Percentiles rank a stretch among this genome's conserved stretches.
These are phyloP conservation scores for Westerdykella sp. DNA, from an alignment of 2,329 filamentous ascomycete species.

Conservation along the genomic window DNA sequence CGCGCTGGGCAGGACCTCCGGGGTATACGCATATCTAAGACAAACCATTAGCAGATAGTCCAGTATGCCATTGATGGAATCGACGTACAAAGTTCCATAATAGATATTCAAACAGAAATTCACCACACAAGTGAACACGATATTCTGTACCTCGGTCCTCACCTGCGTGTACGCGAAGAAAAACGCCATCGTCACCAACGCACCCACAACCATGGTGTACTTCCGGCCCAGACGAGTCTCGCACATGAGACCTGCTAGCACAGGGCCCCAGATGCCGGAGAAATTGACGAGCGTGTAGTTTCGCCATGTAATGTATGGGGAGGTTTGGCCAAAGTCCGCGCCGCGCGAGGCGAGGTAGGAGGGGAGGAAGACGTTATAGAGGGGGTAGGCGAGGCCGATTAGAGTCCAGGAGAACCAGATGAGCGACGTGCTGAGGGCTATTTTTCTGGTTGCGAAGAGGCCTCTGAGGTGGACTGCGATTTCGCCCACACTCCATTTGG, in stretches of 20 bases:
- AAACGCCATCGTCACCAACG: slow-evolving; percentile 54
- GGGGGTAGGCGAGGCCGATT: slow-evolving; percentile 66
- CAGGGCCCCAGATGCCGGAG: slow-evolving; percentile 60
- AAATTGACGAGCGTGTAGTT: slow-evolving; percentile 68
- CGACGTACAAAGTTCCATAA: too few relatives aligned
- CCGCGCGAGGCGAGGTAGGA: slow-evolving; percentile 57
- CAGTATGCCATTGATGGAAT: too few relatives aligned
- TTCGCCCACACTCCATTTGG: slow-evolving; percentile 36
- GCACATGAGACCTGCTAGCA: slow-evolving; percentile 63
- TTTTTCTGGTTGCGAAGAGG: slow-evolving; percentile 56
- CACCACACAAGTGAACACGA: too few relatives aligned
- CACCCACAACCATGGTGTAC: slow-evolving; percentile 50
- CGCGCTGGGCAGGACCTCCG: too few relatives aligned
- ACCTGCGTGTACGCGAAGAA: too few relatives aligned
- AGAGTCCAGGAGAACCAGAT: slow-evolving; percentile 65
- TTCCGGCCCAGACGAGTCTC: slow-evolving; percentile 36
- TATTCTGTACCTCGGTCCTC: too few relatives aligned
- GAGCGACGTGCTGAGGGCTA: slow-evolving; percentile 56
- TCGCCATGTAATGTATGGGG: slow-evolving; percentile 57
- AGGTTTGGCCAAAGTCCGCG: slow-evolving; percentile 49
- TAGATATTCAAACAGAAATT: too few relatives aligned
- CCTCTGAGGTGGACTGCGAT: slow-evolving; percentile 54
- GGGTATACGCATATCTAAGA: too few relatives aligned
- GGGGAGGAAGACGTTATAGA: slow-evolving; percentile 69
- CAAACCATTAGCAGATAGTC: too few relatives aligned